Evolutionary conservation across 1,284 basidiomycete species (phyloP).

Genomic region (Sphaerobolus stellatus): DNA sequence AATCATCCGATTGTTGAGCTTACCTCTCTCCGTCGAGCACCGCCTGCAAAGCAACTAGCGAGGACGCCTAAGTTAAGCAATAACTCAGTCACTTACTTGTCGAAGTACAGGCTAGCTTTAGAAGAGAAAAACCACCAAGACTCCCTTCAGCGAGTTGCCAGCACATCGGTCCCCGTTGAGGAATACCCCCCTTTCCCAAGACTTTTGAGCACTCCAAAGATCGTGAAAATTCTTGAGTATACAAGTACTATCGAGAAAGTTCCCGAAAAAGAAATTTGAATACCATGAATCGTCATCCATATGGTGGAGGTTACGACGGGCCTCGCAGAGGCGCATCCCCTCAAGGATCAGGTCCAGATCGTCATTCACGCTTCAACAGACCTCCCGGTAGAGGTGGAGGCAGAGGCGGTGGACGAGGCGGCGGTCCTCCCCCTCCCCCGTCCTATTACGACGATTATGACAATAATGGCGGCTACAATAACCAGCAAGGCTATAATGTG

Average conservation of each 20-base stretch:
- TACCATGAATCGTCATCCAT: constrained; percentile 82
- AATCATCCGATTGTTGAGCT: constrained; percentile 14
- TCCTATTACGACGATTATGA: constrained; percentile 44
- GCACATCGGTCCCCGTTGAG: constrained; percentile 21
- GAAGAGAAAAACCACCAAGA: constrained; percentile 1
- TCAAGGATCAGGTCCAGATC: constrained; percentile 66
- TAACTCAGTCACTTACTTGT: constrained; percentile 7
- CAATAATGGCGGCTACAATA: constrained; percentile 37
- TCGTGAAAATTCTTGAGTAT: constrained; percentile 12
- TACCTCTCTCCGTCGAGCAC: constrained; percentile 6
- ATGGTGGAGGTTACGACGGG: constrained; percentile 68
- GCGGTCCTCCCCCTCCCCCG: too few relatives aligned
- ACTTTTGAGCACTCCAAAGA: constrained; percentile 23
- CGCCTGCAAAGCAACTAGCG: background rate
- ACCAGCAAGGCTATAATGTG: constrained; percentile 51
- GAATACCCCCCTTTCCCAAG: constrained; percentile 21
- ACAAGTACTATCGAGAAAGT: constrained; percentile 22
- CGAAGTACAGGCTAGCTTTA: constrained; percentile 11
- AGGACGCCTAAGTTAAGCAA: constrained; percentile 10
- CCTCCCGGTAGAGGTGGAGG: constrained; percentile 64
- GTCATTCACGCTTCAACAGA: constrained; percentile 59
- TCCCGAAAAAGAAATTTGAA: constrained; percentile 30
- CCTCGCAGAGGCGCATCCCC: constrained; percentile 61
- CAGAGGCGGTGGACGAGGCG: constrained; percentile 34
- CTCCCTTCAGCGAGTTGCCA: constrained; percentile 1